Conservation (phyloP, 139 green algal species). For the Pycnococcus provasolii region DNA sequence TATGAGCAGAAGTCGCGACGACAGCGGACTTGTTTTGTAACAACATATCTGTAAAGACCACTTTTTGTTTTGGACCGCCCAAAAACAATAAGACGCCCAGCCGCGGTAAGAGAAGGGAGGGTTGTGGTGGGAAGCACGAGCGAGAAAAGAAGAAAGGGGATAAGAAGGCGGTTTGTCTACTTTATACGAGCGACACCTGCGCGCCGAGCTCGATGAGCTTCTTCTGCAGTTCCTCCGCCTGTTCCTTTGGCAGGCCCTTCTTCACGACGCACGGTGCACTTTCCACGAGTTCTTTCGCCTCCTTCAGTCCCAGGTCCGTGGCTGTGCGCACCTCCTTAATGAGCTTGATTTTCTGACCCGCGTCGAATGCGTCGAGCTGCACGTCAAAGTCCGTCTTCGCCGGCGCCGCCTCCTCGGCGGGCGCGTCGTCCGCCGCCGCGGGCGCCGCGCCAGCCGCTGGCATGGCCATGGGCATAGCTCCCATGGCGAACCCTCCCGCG, state of each 20-base stretch:
- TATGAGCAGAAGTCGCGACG: too few relatives aligned
- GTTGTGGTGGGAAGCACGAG: too few relatives aligned
- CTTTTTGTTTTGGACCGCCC: too few relatives aligned
- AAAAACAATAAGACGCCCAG: too few relatives aligned
- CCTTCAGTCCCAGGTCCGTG: constrained; percentile 89
- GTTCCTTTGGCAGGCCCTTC: constrained; percentile 76
- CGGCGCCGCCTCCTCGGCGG: constrained; percentile 36
- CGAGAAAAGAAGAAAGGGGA: too few relatives aligned
- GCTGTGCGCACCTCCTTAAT: constrained; percentile 95
- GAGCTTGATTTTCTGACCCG: constrained; percentile 92
- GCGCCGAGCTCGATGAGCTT: constrained; percentile 71
- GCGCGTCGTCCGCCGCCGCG: constrained; percentile 30
- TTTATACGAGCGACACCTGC: constrained; percentile 1
- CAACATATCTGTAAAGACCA: too few relatives aligned
- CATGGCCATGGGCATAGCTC: constrained; percentile 26
- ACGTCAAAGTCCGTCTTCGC: constrained; percentile 91
- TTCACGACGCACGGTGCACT: constrained; percentile 80
- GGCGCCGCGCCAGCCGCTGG: constrained; percentile 10
- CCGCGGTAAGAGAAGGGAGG: too few relatives aligned
- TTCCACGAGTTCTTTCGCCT: constrained; percentile 98
- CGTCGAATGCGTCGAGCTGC: constrained; percentile 84
- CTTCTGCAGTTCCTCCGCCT: constrained; percentile 83
- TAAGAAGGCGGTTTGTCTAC: too few relatives aligned
- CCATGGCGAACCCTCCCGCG: constrained; percentile 3
- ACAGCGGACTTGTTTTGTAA: too few relatives aligned